These are phyloP conservation scores for Mitragyna speciosa DNA, from an alignment of 257 asterid genomes.

Conservation along the genomic window DNA sequence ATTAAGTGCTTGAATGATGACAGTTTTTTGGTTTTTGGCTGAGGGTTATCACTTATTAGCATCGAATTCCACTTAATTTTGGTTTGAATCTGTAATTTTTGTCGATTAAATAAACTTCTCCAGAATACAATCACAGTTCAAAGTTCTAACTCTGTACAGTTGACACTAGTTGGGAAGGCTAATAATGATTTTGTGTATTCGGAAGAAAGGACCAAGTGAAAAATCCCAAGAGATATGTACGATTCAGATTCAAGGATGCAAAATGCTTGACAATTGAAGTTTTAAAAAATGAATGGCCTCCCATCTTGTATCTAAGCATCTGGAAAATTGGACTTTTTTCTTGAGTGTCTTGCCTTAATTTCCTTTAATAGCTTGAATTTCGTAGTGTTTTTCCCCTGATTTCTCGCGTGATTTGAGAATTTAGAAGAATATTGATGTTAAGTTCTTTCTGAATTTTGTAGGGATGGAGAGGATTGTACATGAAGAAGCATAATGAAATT, in stretches of 20 bases:
- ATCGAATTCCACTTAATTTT: neutral
- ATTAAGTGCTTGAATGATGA: neutral
- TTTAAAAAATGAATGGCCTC: neutral
- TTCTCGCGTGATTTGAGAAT: neutral
- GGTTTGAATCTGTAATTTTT: neutral
- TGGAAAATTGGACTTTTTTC: neutral
- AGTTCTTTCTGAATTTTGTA: constrained; percentile 8
- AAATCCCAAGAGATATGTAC: neutral
- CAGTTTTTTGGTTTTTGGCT: neutral
- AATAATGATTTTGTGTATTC: neutral
- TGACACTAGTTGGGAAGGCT: neutral
- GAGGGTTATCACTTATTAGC: neutral
- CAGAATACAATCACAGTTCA: neutral
- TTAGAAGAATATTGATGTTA: neutral
- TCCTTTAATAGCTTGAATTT: too few relatives aligned
- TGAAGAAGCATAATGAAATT: constrained; percentile 59
- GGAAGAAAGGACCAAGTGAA: neutral
- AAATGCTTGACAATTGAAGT: neutral
- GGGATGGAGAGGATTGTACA: constrained; percentile 74
- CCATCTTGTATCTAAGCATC: neutral
- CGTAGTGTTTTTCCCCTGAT: neutral
- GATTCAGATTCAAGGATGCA: neutral
- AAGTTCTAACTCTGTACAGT: neutral
- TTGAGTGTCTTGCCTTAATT: too few relatives aligned
- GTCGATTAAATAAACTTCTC: neutral